Conservation (phyloP, 2,329 filamentous ascomycete genomes). For the Talaromyces islandicus region DNA sequence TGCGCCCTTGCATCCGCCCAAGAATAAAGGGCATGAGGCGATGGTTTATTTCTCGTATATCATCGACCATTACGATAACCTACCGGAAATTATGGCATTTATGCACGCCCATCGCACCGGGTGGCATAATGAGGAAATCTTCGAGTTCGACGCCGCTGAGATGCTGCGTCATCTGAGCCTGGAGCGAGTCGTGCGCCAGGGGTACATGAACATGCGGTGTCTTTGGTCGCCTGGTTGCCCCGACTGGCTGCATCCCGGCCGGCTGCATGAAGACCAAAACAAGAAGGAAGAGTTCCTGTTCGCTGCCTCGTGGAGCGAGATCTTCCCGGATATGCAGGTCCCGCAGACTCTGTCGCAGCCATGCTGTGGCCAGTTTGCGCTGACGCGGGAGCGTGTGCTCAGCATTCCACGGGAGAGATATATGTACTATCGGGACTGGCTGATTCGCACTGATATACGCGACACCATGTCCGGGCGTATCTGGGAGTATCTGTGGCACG, state of each 20-base stretch:
- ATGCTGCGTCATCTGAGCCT: constrained; percentile 48
- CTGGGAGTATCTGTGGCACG: constrained; percentile 62
- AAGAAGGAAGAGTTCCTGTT: constrained; percentile 45
- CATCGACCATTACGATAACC: constrained; percentile 55
- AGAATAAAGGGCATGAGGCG: constrained; percentile 58
- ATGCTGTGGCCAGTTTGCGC: constrained; percentile 60
- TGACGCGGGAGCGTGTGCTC: constrained; percentile 52
- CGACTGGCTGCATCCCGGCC: constrained; percentile 49
- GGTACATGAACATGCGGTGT: constrained; percentile 58
- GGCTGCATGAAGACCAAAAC: constrained; percentile 30
- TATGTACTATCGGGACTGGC: constrained; percentile 55
- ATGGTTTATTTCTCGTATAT: constrained; percentile 60
- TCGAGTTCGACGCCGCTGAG: constrained; percentile 45
- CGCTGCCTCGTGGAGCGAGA: constrained; percentile 41
- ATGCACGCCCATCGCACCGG: constrained; percentile 52
- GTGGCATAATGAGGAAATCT: constrained; percentile 56
- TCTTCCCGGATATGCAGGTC: constrained; percentile 40
- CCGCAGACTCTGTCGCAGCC: constrained; percentile 52
- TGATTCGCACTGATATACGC: constrained; percentile 50
- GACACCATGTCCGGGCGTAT: constrained; percentile 55
- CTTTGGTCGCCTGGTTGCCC: constrained; percentile 54
- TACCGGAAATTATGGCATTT: constrained; percentile 56
- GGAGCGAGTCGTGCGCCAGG: constrained; percentile 46
- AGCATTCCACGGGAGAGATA: constrained; percentile 49
- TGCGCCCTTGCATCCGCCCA: constrained; percentile 46